These are phyloP conservation scores for Cystobasidiaceae sp. DNA, from an alignment of 1,284 basidiomycete genomes.

Conservation along the genomic window DNA sequence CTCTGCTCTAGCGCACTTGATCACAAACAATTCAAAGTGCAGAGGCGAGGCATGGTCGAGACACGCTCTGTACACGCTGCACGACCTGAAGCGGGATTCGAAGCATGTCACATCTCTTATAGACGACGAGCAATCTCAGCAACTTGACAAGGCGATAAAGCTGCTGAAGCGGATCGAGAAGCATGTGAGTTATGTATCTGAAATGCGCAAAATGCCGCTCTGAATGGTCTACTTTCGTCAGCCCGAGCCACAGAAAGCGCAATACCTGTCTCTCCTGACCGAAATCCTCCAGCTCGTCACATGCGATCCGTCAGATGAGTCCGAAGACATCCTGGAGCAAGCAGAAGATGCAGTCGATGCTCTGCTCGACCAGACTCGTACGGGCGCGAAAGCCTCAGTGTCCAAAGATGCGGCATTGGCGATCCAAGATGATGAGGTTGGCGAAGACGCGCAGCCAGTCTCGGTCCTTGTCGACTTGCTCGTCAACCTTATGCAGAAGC, in stretches of 20 bases:
- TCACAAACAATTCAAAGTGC: slow-evolving; percentile 44
- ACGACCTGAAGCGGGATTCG: slow-evolving; percentile 58
- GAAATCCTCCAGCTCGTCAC: slow-evolving; percentile 60
- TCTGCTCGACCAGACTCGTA: slow-evolving; percentile 41
- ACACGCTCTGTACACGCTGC: slow-evolving; percentile 54
- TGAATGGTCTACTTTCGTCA: too few species aligned
- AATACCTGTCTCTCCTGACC: slow-evolving; percentile 33
- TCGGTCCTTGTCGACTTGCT: slow-evolving; percentile 82
- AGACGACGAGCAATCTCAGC: slow-evolving; percentile 57
- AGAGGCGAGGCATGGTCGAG: slow-evolving; percentile 2
- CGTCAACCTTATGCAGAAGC: slow-evolving; percentile 80
- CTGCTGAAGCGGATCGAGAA: slow-evolving; percentile 47
- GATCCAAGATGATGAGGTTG: slow-evolving; percentile 46
- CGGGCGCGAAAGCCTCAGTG: slow-evolving; percentile 19
- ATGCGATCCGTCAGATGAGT: slow-evolving; percentile 60
- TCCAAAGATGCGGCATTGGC: slow-evolving; percentile 41
- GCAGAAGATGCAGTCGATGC: slow-evolving; percentile 20
- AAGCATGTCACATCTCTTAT: slow-evolving; percentile 62
- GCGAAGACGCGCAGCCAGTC: slow-evolving; percentile 57
- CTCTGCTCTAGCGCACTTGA: slow-evolving; percentile 69
- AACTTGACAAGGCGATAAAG: slow-evolving; percentile 54
- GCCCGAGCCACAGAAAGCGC: too few species aligned
- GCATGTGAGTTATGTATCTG: background rate
- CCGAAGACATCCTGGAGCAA: slow-evolving; percentile 60
- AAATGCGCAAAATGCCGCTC: background rate